These are phyloP conservation scores for Dictyostelium intermedium DNA, from an alignment of 78 protist species.

Conservation along the genomic window DNA sequence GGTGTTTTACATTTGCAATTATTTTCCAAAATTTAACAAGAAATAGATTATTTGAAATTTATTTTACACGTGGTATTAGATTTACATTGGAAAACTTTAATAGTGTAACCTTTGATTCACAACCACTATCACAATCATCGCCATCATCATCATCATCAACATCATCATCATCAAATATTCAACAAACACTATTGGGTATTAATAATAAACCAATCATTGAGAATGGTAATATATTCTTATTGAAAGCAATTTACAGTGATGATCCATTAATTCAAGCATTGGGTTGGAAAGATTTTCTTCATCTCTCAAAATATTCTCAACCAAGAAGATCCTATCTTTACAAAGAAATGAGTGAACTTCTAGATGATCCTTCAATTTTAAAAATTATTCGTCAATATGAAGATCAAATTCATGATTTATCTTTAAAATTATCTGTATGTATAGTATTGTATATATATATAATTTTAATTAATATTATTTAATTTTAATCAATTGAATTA, in stretches of 20 bases:
- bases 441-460: neutral
- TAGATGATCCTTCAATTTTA: constrained; percentile 15
- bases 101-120: neutral
- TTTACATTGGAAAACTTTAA: constrained; percentile 40
- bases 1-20: constrained; percentile 24
- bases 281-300: constrained; percentile 52
- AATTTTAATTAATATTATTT: neutral
- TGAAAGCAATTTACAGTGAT: neutral
- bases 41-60: constrained; percentile 26
- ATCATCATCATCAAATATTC: neutral
- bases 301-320: constrained; percentile 28
- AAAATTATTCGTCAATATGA: constrained; percentile 27
- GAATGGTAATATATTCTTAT: constrained; percentile 31
- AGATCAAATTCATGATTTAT: constrained; percentile 5
- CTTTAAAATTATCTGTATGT: constrained; percentile 4
- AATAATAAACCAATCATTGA: neutral
- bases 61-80: constrained; percentile 4
- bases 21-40: constrained; percentile 29
- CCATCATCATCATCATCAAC: neutral
- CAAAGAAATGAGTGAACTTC: neutral
- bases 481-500: neutral
- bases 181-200: neutral
- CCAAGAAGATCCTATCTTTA: constrained; percentile 1
- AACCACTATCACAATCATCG: neutral
- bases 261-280: constrained; percentile 38